Evolutionary conservation across 495 filamentous ascomycete genomes (phyloP), one percentile per base, ranked within the genome.

Genomic region (Aspergillus bertholletiae): DNA sequence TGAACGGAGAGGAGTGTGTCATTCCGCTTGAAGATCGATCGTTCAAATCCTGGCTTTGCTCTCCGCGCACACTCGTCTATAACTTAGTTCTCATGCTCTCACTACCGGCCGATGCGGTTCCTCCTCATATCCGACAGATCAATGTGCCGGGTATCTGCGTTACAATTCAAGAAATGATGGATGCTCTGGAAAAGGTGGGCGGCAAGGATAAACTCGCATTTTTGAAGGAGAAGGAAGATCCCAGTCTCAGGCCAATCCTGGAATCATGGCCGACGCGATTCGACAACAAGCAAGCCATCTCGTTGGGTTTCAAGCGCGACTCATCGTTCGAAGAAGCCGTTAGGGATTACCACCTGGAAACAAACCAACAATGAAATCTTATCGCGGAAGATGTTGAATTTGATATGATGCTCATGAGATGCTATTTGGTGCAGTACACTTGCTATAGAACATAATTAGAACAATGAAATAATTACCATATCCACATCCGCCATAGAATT

Each of bases 121-220:
- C 80, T 23, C 54, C 49, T 22, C 77, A 87, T 59, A 80, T 78
- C 30, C 74, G 87, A 28, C 79, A 82, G 53, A 76, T 90, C 44
- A 88, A 89, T 67, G 72, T 89, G 18, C 88, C 88, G 0, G 88
- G 88, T 0, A 83, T 87, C 35, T 82, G 81, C 22, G 84, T 85
- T 21, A 87, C 78, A 2, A 74, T 89, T 5, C 81, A 86, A 69
- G 84, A 88, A 56, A 80, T 90, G 76, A 79, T 89, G 76, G 84
- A 90, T 62, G 82, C 86, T 21, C 60, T 92, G 62, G 82, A 74
- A 20, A 82, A 78, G 61, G 79, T 87, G 13, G 88, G 81, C 0
- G 87, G 88, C 0, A 74, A 83, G 68, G 86, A 89, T 4, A 84
- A 78, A 66, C 52, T 89, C 65, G 64, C 68, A 54, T 67, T 84